Evolutionary conservation across 768 basidiomycete genomes (phyloP).

Genomic region (Termitomyces heimii): DNA sequence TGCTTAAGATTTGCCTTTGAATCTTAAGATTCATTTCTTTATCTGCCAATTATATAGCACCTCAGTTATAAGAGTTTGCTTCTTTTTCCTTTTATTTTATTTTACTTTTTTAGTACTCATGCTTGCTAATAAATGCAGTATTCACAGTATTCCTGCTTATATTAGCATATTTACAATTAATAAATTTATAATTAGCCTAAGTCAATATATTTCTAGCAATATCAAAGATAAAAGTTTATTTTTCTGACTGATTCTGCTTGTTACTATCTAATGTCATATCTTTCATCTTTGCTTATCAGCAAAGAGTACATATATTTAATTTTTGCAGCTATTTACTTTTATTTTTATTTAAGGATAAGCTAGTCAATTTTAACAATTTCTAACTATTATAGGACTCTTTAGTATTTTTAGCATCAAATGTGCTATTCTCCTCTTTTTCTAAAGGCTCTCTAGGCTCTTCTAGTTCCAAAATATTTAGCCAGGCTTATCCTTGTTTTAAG

Average conservation of each 20-base stretch:
- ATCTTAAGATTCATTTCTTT: neutral
- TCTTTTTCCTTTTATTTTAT: neutral
- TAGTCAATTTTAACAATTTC: neutral
- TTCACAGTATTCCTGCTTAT: too few relatives aligned
- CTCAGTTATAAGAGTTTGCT: neutral
- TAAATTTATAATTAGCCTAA: neutral
- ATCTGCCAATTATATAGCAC: neutral
- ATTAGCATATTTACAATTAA: neutral
- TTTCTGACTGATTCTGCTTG: neutral
- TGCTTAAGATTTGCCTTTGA: neutral
- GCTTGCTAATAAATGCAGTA: too few relatives aligned
- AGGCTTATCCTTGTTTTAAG: neutral
- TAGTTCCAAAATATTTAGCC: neutral
- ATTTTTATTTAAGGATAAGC: fast-evolving
- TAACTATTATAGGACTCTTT: too few relatives aligned
- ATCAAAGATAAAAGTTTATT: neutral
- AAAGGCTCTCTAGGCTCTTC: neutral
- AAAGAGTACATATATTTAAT: too few relatives aligned
- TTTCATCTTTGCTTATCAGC: neutral
- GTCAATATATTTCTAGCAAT: neutral
- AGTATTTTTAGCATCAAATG: too few relatives aligned
- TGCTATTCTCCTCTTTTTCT: neutral
- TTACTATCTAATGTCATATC: neutral
- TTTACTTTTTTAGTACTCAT: too few relatives aligned
- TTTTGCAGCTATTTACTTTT: neutral